phyloP scores from a whole-genome alignment of 2,329 filamentous ascomycete genomes.

The Calonectria pteridis region DNA sequence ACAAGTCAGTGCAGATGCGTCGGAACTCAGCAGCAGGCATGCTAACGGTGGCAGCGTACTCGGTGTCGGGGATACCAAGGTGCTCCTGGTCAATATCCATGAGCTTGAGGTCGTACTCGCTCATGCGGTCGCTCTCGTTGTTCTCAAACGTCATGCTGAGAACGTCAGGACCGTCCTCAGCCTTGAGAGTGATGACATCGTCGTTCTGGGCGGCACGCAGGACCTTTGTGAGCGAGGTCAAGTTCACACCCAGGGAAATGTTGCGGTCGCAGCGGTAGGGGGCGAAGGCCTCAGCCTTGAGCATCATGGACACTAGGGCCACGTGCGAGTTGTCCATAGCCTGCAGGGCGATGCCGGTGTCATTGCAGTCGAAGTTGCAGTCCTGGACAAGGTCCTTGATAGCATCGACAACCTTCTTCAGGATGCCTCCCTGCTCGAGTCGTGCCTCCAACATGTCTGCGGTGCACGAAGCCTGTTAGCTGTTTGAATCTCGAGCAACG shows the following conservation, averaged over 20 bases:
- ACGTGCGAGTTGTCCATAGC: constrained; percentile 99
- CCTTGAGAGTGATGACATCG: constrained; percentile 96
- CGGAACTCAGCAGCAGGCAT: constrained; percentile 94
- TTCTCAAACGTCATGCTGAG: constrained; percentile 97
- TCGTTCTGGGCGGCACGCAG: constrained; percentile 94
- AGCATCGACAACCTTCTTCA: constrained; percentile 99
- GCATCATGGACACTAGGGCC: constrained; percentile 98
- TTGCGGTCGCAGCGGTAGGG: constrained; percentile 99
- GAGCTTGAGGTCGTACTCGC: constrained; percentile 99
- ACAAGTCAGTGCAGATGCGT: constrained; percentile 93
- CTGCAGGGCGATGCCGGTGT: constrained; percentile 96
- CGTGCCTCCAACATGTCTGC: constrained; percentile 92
- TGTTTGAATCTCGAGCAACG: background rate
- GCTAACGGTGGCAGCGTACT: constrained; percentile 90
- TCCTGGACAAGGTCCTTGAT: constrained; percentile 99
- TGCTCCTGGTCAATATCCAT: constrained; percentile 99
- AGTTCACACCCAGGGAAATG: constrained; percentile 97
- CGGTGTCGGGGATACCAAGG: constrained; percentile 98
- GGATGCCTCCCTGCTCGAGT: constrained; percentile 90
- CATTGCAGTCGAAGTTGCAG: constrained; percentile 99
- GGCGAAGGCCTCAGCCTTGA: constrained; percentile 93
- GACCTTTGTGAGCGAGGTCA: constrained; percentile 96
- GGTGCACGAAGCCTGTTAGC: constrained; percentile 29
- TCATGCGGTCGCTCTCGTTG: constrained; percentile 86
- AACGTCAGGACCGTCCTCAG: constrained; percentile 94